phyloP scores from a whole-genome alignment of 2,329 filamentous ascomycete genomes.

The Botrytis hyacinthi region DNA sequence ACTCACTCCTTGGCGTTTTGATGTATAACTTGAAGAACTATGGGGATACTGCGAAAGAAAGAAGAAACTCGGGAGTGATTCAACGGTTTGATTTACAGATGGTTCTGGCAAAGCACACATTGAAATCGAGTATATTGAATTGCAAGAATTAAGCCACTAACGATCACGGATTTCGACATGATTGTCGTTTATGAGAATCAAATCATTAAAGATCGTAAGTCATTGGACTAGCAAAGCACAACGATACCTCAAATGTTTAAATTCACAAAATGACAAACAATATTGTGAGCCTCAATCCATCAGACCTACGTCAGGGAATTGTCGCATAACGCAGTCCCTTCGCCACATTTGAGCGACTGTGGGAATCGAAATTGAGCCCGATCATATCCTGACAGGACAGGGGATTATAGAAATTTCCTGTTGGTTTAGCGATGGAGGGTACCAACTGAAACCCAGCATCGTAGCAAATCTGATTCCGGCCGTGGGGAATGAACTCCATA shows the following conservation, averaged over 20 bases:
- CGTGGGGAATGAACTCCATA: not conserved
- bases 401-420: not conserved
- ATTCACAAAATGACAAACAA: not conserved
- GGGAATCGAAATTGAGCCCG: not conserved
- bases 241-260: not conserved
- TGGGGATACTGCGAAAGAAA: not conserved
- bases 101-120: not conserved
- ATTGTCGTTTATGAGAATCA: not conserved
- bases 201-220: not conserved
- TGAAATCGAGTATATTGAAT: not conserved
- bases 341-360: not conserved
- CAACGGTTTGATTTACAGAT: not conserved
- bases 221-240: not conserved
- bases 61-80: not conserved
- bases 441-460: not conserved
- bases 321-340: not conserved
- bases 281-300: not conserved
- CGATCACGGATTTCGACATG: not conserved
- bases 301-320: not conserved
- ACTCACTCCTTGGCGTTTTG: not conserved
- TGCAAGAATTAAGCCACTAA: not conserved
- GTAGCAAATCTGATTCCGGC: not conserved
- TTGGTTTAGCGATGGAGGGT: not conserved
- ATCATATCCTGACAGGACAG: not conserved
- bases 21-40: not conserved